A percentile compares a stretch with the other conserved stretches of the same genome.
Conservation (phyloP, 257 asterid species). For the Fraxinus cuspidata region DNA sequence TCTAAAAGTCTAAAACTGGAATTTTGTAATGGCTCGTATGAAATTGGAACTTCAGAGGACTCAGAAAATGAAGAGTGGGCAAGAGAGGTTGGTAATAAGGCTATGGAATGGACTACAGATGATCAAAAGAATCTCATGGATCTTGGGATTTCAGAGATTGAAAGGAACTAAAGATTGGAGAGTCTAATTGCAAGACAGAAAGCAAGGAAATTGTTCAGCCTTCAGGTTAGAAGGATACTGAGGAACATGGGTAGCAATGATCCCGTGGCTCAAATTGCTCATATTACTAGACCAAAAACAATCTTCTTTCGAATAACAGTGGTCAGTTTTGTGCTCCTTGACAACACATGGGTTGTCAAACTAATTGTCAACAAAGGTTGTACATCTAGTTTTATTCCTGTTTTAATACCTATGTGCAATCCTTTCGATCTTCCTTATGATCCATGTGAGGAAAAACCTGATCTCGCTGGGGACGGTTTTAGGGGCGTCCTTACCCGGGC, state of each 20-base stretch:
- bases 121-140: slow-evolving; percentile 60
- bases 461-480: slow-evolving; percentile 70
- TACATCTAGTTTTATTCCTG: slow-evolving; percentile 17
- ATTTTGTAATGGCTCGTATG: neutral
- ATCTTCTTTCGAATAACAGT: slow-evolving; percentile 6
- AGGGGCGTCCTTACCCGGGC: slow-evolving; percentile 37
- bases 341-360: too few species aligned
- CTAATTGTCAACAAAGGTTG: too few species aligned
- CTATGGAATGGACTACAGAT: slow-evolving; percentile 38
- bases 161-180: slow-evolving; percentile 74
- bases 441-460: slow-evolving; percentile 80
- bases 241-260: slow-evolving; percentile 44
- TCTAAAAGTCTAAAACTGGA: slow-evolving; percentile 12
- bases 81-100: slow-evolving; percentile 33
- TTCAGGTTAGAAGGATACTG: slow-evolving; percentile 48
- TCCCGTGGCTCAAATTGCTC: slow-evolving; percentile 33
- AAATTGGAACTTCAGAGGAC: slow-evolving; percentile 28
- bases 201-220: slow-evolving; percentile 53
- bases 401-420: slow-evolving; percentile 60
- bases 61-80: slow-evolving; percentile 43
- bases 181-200: slow-evolving; percentile 82
- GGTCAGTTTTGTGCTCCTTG: slow-evolving; percentile 43
- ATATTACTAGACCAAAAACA: slow-evolving; percentile 50
- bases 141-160: slow-evolving; percentile 58
- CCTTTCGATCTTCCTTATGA: slow-evolving; percentile 95